These are phyloP conservation scores for Clarkia xantiana DNA, from an alignment of 345 rosid species.

Conservation along the genomic window DNA sequence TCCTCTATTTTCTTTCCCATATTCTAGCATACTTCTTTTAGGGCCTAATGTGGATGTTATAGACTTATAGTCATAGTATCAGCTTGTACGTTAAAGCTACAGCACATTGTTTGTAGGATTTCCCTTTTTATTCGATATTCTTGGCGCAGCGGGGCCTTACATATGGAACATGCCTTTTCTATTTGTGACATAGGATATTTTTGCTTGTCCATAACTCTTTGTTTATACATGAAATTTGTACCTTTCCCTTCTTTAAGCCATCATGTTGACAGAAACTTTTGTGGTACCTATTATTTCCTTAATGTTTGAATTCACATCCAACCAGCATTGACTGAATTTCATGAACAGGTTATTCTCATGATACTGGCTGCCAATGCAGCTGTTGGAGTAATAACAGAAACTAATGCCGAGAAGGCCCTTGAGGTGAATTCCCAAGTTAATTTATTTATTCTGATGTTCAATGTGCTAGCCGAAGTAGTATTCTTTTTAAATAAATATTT, in stretches of 20 bases:
- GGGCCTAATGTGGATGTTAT: no score
- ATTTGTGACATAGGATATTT: no score
- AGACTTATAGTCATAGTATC: no score
- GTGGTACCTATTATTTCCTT: neutral
- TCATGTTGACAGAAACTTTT: neutral
- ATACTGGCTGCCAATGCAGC: constrained; percentile 99
- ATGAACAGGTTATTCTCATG: constrained; percentile 67
- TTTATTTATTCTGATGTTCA: constrained; percentile 3
- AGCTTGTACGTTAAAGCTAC: no score
- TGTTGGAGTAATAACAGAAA: constrained; percentile 94
- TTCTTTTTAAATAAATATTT: neutral
- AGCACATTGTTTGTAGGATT: no score
- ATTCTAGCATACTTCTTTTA: no score
- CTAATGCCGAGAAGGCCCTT: constrained; percentile 98
- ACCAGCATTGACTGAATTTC: constrained; percentile 9
- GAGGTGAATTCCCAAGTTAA: constrained; percentile 40
- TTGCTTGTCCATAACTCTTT: no score
- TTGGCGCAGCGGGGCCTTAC: no score
- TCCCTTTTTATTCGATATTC: no score
- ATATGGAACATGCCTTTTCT: no score
- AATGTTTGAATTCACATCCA: neutral
- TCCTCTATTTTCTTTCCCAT: neutral
- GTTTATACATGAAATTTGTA: no score
- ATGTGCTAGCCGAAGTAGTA: constrained; percentile 3
- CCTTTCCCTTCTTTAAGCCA: neutral